Evolutionary conservation across 2,329 filamentous ascomycete genomes (phyloP).

Genomic region (Ophiognomonia clavigignenti-juglandacearum): DNA sequence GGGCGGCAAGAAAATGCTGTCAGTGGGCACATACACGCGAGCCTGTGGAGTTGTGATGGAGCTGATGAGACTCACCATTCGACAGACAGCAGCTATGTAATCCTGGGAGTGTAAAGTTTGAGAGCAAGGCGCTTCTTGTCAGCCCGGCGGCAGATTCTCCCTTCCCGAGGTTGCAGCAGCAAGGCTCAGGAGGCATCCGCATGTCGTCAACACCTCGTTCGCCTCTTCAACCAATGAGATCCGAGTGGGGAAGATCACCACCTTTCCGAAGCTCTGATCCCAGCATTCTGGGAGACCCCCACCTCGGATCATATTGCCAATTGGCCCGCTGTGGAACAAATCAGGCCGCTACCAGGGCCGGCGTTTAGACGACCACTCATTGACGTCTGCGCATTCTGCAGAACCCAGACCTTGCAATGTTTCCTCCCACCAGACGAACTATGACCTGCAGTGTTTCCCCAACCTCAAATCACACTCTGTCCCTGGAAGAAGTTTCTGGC

Average conservation of each 20-base stretch:
- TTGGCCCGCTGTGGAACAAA: slow-evolving; percentile 1
- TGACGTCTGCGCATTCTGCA: slow-evolving; percentile 3
- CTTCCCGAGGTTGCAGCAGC: too few species aligned
- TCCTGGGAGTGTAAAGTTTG: too few species aligned
- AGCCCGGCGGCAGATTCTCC: too few species aligned
- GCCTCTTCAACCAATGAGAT: background rate
- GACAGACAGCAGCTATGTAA: too few species aligned
- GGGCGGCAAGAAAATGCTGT: background rate
- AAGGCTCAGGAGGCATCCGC: too few species aligned
- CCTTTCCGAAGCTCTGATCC: slow-evolving; percentile 1
- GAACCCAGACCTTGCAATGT: background rate
- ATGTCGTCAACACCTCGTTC: too few species aligned
- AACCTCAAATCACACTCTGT: background rate
- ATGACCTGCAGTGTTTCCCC: slow-evolving; percentile 8
- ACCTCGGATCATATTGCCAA: background rate
- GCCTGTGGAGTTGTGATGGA: too few species aligned
- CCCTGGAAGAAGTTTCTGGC: background rate
- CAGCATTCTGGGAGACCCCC: background rate
- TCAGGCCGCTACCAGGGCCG: slow-evolving; percentile 20
- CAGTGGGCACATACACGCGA: slow-evolving; percentile 5
- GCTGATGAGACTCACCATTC: too few species aligned
- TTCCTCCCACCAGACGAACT: background rate
- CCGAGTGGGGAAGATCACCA: background rate
- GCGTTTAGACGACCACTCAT: slow-evolving; percentile 26
- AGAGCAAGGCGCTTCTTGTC: too few species aligned